Evolutionary conservation across 108 stramenopile species (phyloP).

Genomic region (Seminavis robusta): DNA sequence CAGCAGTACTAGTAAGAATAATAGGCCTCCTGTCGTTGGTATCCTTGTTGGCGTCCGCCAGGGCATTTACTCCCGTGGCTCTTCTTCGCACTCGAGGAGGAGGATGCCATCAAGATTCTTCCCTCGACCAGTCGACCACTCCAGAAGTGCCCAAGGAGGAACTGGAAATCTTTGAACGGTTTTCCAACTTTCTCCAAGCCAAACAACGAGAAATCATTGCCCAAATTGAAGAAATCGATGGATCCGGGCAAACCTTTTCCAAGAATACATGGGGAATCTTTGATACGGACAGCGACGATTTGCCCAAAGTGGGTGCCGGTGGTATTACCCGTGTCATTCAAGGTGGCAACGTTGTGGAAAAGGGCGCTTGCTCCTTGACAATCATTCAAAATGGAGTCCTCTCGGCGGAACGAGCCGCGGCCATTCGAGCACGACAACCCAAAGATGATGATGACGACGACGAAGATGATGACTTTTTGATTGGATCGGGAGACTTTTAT

Average conservation of each 20-base stretch:
- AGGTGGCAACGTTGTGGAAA: slow-evolving; percentile 85
- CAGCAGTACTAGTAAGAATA: too few species aligned
- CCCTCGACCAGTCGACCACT: too few species aligned
- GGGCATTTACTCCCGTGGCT: too few species aligned
- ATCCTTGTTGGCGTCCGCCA: too few species aligned
- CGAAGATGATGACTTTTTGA: slow-evolving; percentile 19
- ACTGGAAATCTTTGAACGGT: slow-evolving; percentile 63
- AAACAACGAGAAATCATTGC: slow-evolving; percentile 65
- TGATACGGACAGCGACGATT: slow-evolving; percentile 17
- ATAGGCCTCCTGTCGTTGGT: too few species aligned
- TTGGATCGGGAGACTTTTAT: slow-evolving; percentile 75
- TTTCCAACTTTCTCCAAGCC: slow-evolving; percentile 47
- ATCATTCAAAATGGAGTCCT: slow-evolving; percentile 60
- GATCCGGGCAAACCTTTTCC: slow-evolving; percentile 46
- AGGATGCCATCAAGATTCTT: too few species aligned
- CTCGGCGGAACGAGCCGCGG: slow-evolving; percentile 66
- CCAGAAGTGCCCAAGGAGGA: too few species aligned
- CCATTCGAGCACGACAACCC: slow-evolving; percentile 66
- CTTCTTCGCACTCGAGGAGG: too few species aligned
- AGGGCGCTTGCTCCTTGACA: slow-evolving; percentile 91
- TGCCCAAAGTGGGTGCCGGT: slow-evolving; percentile 23
- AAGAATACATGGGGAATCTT: slow-evolving; percentile 76
- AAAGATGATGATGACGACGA: slow-evolving; percentile 25
- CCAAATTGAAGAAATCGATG: slow-evolving; percentile 63
- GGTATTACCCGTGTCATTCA: slow-evolving; percentile 89